A percentile compares a stretch with the other conserved stretches of the same genome.
These are phyloP conservation scores for Piper longum DNA, from an alignment of 164 flowering plant genomes.

Conservation along the genomic window DNA sequence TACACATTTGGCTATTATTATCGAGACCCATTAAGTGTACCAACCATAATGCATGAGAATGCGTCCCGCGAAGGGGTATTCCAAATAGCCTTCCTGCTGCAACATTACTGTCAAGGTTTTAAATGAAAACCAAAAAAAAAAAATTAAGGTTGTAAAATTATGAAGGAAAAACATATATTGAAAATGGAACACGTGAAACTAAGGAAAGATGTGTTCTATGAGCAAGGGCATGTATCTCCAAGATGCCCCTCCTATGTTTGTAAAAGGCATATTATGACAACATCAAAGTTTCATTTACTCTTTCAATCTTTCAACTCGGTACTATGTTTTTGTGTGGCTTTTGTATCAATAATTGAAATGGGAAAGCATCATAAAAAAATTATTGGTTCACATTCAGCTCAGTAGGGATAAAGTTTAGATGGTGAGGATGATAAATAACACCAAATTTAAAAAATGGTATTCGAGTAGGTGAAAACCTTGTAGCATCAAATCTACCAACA, in stretches of 20 bases:
- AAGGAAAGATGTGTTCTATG: too few species aligned
- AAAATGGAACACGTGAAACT: too few species aligned
- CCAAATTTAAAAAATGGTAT: background rate
- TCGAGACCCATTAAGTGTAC: slow-evolving; percentile 9
- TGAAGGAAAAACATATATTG: background rate
- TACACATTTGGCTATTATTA: background rate
- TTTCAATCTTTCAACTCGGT: too few species aligned
- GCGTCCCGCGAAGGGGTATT: slow-evolving; percentile 95
- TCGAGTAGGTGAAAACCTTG: slow-evolving; percentile 39
- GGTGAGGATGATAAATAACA: background rate
- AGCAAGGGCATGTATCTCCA: too few species aligned
- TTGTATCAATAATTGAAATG: too few species aligned
- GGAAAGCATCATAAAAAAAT: too few species aligned
- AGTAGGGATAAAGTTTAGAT: too few species aligned
- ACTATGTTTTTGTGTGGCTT: too few species aligned
- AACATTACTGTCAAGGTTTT: slow-evolving; percentile 53
- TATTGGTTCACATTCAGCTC: too few species aligned
- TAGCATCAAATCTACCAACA: slow-evolving; percentile 95
- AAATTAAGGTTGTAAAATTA: background rate
- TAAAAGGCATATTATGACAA: too few species aligned
- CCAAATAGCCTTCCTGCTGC: slow-evolving; percentile 93
- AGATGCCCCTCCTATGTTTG: too few species aligned
- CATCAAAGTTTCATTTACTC: too few species aligned
- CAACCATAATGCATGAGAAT: slow-evolving; percentile 98
- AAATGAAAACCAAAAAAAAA: background rate